Evolutionary conservation across 106 monocot species (phyloP).

Genomic region (Dioscorea zingiberensis): DNA sequence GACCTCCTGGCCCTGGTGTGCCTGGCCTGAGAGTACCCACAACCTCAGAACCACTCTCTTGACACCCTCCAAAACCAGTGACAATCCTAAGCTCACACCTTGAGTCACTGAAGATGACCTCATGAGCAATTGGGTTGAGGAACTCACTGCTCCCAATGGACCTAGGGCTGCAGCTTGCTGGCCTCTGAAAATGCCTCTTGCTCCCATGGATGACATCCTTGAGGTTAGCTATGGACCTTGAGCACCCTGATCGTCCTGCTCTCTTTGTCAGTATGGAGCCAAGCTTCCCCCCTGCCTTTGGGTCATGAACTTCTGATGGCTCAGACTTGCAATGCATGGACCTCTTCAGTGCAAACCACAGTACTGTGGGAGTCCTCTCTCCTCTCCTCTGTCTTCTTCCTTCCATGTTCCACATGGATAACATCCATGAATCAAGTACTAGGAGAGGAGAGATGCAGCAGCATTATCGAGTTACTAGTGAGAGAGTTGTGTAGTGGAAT

Average conservation of each 20-base stretch:
- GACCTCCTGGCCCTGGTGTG: conserved; percentile 68
- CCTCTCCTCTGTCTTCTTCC: background rate
- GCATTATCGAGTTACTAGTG: too few relatives aligned
- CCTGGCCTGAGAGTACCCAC: conserved; percentile 68
- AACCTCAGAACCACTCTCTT: conserved; percentile 19
- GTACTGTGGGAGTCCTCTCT: background rate
- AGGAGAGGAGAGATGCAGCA: too few relatives aligned
- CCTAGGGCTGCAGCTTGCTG: conserved; percentile 67
- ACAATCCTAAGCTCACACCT: conserved; percentile 63
- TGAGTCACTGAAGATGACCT: conserved; percentile 59
- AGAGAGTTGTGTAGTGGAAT: too few relatives aligned
- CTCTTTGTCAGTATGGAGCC: conserved; percentile 43
- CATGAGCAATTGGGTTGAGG: conserved; percentile 72
- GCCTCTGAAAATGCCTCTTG: conserved; percentile 62
- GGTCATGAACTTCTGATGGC: conserved; percentile 26
- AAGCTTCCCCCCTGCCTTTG: conserved; percentile 10
- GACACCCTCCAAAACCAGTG: conserved; percentile 31
- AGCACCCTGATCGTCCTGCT: conserved; percentile 57
- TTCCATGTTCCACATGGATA: too few relatives aligned
- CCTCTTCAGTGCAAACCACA: conserved; percentile 16
- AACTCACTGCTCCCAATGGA: conserved; percentile 85
- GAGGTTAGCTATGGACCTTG: conserved; percentile 77
- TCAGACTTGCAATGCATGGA: conserved; percentile 26
- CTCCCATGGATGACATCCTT: conserved; percentile 84
- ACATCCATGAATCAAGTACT: too few relatives aligned